These are phyloP conservation scores for Boletus sp. DNA, from an alignment of 768 basidiomycete species.

Conservation along the genomic window DNA sequence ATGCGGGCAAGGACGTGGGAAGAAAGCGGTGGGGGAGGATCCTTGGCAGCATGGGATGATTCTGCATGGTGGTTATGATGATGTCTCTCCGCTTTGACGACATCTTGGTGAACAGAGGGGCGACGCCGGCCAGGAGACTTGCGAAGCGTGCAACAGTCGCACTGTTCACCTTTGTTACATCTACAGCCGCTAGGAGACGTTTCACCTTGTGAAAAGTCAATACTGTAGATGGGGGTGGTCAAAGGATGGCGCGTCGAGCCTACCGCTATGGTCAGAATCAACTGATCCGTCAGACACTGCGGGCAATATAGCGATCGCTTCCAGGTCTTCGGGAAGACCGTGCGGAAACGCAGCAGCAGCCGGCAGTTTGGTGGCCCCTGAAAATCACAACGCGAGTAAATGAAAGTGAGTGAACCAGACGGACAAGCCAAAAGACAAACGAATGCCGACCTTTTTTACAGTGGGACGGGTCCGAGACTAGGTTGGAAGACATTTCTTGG, in stretches of 20 bases:
- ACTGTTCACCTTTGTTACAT: slow-evolving; percentile 43
- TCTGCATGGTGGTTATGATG: slow-evolving; percentile 19
- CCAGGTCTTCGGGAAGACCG: slow-evolving; percentile 70
- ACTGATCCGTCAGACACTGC: slow-evolving; percentile 48
- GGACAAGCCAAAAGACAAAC: not conserved
- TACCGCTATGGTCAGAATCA: slow-evolving; percentile 67
- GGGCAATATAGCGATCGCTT: slow-evolving; percentile 43
- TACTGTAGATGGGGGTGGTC: slow-evolving; percentile 36
- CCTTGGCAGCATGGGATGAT: slow-evolving; percentile 3
- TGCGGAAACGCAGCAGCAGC: slow-evolving; percentile 78
- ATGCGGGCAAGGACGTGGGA: slow-evolving; percentile 59
- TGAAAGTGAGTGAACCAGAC: slow-evolving; percentile 34
- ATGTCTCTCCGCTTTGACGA: slow-evolving; percentile 30
- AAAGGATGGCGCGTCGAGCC: slow-evolving; percentile 50
- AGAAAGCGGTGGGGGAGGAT: slow-evolving; percentile 30
- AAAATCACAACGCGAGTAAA: slow-evolving; percentile 34
- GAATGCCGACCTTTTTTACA: slow-evolving; percentile 63
- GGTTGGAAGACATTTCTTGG: slow-evolving; percentile 36
- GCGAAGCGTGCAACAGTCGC: slow-evolving; percentile 58
- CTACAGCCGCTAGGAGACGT: slow-evolving; percentile 47
- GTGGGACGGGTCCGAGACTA: slow-evolving; percentile 25
- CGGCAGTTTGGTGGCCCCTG: slow-evolving; percentile 59
- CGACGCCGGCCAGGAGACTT: slow-evolving; percentile 39
- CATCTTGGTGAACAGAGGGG: slow-evolving; percentile 29
- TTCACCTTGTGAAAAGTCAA: slow-evolving; percentile 49